Evolutionary conservation across 2,329 filamentous ascomycete genomes (phyloP).

Genomic region (Cladosporium cucumerinum): DNA sequence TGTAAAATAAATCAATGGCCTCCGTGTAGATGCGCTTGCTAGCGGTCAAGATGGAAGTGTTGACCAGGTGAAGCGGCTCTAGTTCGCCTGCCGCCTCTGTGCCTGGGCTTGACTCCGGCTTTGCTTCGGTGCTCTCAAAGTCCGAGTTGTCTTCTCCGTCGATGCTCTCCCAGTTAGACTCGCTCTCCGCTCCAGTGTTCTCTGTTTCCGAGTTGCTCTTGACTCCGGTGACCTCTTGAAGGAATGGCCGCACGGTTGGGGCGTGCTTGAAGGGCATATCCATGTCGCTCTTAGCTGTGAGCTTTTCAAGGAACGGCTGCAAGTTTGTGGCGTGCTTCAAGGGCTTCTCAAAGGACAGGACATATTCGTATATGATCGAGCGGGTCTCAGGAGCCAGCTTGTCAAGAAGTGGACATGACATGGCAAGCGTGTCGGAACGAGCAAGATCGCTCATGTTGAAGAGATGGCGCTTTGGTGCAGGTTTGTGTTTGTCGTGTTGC

Average conservation of each 20-base stretch:
- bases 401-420: not conserved
- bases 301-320: not conserved
- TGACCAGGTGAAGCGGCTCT: not conserved
- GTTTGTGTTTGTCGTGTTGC: not conserved
- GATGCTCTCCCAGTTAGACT: not conserved
- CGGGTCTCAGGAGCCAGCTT: not conserved
- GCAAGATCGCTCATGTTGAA: not conserved
- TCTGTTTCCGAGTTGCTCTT: not conserved
- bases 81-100: not conserved
- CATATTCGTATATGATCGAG: not conserved
- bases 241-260: not conserved
- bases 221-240: not conserved
- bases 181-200: not conserved
- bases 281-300: not conserved
- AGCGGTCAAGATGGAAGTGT: not conserved
- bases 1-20: not conserved
- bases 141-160: not conserved
- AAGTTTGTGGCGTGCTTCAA: not conserved
- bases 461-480: not conserved
- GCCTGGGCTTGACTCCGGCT: not conserved
- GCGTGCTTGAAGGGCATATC: not conserved
- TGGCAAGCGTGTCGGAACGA: not conserved
- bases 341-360: not conserved
- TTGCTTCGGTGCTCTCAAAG: not conserved
- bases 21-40: slow-evolving; percentile 1